phyloP scores from a whole-genome alignment of 345 rosid genomes.

The Stellera chamaejasme region DNA sequence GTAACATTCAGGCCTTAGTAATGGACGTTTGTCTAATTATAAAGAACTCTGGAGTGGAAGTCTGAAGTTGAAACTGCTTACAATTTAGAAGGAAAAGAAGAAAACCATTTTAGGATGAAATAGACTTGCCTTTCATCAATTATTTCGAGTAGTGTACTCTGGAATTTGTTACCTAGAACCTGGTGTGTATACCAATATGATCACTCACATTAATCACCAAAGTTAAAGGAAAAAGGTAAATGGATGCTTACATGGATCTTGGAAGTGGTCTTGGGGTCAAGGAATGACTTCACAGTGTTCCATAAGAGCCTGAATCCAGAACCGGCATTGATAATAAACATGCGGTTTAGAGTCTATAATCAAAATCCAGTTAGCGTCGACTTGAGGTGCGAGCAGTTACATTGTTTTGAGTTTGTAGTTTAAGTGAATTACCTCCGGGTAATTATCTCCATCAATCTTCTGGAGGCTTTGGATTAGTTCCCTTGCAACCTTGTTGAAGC shows the following conservation, averaged over 20 bases:
- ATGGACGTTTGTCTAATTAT: not conserved
- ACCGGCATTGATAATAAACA: slow-evolving; percentile 97
- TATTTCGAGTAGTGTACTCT: slow-evolving; percentile 85
- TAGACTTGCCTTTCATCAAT: slow-evolving; percentile 55
- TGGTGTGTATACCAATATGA: slow-evolving; percentile 18
- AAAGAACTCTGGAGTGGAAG: too few species aligned
- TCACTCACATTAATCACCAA: slow-evolving; percentile 10
- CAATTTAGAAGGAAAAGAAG: too few species aligned
- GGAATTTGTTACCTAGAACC: slow-evolving; percentile 90
- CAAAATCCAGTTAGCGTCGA: slow-evolving; percentile 16
- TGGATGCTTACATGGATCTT: slow-evolving; percentile 62
- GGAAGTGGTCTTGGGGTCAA: slow-evolving; percentile 82
- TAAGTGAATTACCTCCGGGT: slow-evolving; percentile 59
- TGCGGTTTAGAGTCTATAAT: slow-evolving; percentile 67
- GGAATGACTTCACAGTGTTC: slow-evolving; percentile 68
- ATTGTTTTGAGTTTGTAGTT: not conserved
- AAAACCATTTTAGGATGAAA: not conserved
- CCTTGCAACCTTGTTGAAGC: slow-evolving; percentile 76
- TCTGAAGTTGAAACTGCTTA: not conserved
- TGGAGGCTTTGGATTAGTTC: slow-evolving; percentile 66
- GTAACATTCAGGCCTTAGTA: not conserved
- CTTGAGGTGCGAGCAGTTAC: not conserved
- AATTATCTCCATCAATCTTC: slow-evolving; percentile 76
- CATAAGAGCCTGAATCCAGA: slow-evolving; percentile 86
- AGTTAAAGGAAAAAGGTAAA: slow-evolving; percentile 3